Conservation (phyloP, 139 green algal species). For the Volvox reticuliferus region DNA sequence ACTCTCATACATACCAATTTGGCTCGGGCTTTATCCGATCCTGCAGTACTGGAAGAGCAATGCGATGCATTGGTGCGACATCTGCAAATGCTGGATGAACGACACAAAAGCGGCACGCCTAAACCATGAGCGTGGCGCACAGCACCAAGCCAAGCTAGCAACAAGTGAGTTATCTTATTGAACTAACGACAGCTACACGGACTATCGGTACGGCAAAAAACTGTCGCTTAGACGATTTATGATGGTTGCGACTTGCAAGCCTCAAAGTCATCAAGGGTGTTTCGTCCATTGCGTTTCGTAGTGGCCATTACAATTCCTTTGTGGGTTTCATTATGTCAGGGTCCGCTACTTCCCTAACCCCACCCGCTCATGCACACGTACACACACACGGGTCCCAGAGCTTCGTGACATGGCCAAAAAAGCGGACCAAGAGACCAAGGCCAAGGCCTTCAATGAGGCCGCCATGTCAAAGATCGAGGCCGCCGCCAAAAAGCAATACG, state of each 20-base stretch:
- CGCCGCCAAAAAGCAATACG: slow-evolving; percentile 50
- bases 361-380: neutral
- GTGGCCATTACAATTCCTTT: no score
- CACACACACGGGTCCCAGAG: slow-evolving; percentile 47
- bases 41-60: slow-evolving; percentile 69
- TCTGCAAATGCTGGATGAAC: slow-evolving; percentile 75
- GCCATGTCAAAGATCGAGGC: slow-evolving; percentile 20
- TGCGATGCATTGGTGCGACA: slow-evolving; percentile 70
- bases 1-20: no score
- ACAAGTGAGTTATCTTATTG: slow-evolving; percentile 37
- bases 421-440: slow-evolving; percentile 41
- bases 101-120: slow-evolving; percentile 63
- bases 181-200: no score
- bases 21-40: neutral
- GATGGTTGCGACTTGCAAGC: no score
- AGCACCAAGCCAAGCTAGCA: slow-evolving; percentile 65
- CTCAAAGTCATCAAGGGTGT: no score
- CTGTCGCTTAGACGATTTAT: no score
- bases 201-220: no score
- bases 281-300: no score
- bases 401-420: slow-evolving; percentile 67
- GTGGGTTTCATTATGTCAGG: no score
- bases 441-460: neutral
- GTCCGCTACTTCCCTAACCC: neutral
- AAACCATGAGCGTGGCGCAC: slow-evolving; percentile 68